Evolutionary conservation across 2,329 filamentous ascomycete species (phyloP), one percentile per base, ranked within the genome.

Genomic region (Alternaria consortialis): DNA sequence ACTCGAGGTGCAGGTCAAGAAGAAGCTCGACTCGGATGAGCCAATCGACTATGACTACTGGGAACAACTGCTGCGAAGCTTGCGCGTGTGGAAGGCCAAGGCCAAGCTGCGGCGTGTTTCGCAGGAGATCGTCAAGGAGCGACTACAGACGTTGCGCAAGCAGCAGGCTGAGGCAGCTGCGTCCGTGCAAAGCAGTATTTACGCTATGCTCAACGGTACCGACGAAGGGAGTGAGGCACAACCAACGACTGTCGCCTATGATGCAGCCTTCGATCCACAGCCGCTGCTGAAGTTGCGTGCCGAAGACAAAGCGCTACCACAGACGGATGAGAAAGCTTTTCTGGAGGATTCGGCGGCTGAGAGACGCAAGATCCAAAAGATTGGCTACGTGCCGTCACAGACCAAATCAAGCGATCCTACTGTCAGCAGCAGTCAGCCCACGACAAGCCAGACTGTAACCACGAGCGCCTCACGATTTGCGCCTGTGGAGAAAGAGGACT

Each of bases 21-120:
- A 85, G 15, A 99, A 99, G 81, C 83, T 99, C 48, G 86, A 89
- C 53, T 96, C 93, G 7, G 90, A 97, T 74, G 94, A 97, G 74
- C 90, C 92, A 9, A 94, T 99, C 67, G 95, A 99, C 78, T 93
- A 91, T 2, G 95, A 99, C 80, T 99, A 98, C 78, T 99, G 95
- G 95, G 93, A 97, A 75, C 92, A 97, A 75, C 84, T 99, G 15
- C 84, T 99, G 63, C 89, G 90, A 67, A 96, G 90, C 74, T 82
- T 99, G 64, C 84, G 91, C 7, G 88, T 97, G 1, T 97, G 92
- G 89, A 98, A 98, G 81, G 93, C 95, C 34, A 93, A 92, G 77
- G 93, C 93, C 2, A 93, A 90, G 77, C 81, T 99, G 54, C 89
- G 88, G 67, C 89, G 87, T 63, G 89, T 97, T 15, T 94, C 90